phyloP scores from a whole-genome alignment of 1,139 yeast genomes.

The Yarrowia galli region DNA sequence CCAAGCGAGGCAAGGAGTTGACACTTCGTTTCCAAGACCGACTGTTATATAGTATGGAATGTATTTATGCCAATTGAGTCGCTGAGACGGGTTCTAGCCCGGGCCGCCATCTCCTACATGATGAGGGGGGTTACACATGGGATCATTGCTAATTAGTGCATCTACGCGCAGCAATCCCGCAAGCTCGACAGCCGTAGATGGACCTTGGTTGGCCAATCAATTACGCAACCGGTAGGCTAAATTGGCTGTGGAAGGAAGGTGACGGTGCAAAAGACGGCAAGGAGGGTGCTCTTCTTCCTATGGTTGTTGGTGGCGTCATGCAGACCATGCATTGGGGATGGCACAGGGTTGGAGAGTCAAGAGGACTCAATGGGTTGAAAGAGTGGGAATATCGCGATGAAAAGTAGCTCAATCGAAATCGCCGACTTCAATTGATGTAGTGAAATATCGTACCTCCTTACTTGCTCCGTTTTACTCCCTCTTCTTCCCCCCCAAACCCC shows the following conservation, averaged over 20 bases:
- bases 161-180: slow-evolving; percentile 3
- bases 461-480: too few species aligned
- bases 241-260: slow-evolving; percentile 5
- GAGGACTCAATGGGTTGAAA: neutral
- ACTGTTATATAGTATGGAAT: neutral
- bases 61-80: neutral
- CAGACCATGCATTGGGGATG: slow-evolving; percentile 25
- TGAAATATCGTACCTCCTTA: too few species aligned
- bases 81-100: neutral
- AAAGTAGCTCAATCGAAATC: neutral
- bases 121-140: neutral
- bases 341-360: neutral
- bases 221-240: slow-evolving; percentile 1
- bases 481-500: neutral
- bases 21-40: neutral
- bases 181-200: neutral
- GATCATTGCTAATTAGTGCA: slow-evolving; percentile 12
- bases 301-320: slow-evolving; percentile 29
- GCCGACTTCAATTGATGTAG: too few species aligned
- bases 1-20: neutral
- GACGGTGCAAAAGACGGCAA: neutral
- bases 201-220: slow-evolving; percentile 1
- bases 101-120: too few species aligned
- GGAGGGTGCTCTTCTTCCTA: neutral
- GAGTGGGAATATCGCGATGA: too few species aligned